Evolutionary conservation across 805 yeast genomes (phyloP), one percentile per base, ranked within the genome.

Genomic region (Hanseniaspora clermontiae): DNA sequence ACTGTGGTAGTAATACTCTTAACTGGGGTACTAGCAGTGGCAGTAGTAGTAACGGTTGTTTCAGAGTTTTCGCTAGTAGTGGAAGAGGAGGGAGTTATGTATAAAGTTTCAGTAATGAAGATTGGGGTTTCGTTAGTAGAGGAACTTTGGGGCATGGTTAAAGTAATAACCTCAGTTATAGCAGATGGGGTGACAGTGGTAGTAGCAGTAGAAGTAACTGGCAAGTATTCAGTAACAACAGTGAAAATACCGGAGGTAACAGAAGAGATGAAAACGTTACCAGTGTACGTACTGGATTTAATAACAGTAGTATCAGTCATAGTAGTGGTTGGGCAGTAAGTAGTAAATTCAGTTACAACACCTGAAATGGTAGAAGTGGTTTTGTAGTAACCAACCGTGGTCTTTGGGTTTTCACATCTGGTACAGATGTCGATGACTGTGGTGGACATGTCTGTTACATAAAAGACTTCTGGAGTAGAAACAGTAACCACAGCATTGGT

Each of bases 211-310:
- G 50, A 14, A 40, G 59, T 40, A 43, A 51, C 49, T 52, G 62
- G 61, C 49, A 56, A 46, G 49, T 59, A 60, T n/a, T 57, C 50
- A 39, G 62, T 60, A 51, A 58, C 50, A 36, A 59, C 61, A 39
- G 61, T 58, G 57, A 49, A 60, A 17, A 60, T 46, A 37, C 57
- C 58, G 10, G 57, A 52, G 39, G 57, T 37, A 4, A 59, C 56
- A 32, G 58, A 59, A 6, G 60, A 42, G 37, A 58, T 49, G 31
- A 52, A 59, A 43, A 60, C 57, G 31, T 53, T 48, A 42, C 59
- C 57, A 24, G 59, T 57, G 34, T 43, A 52, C 17, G 59, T 58
- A 39, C 54, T 49, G 20, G 60, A 59, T 12, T 32, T 31, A 43
- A 54, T 39, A 43, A 59, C 58, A 36, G 53, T 49, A n/a, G 55